Conservation (phyloP, 495 filamentous ascomycete species). For the Neurospora sp. region DNA sequence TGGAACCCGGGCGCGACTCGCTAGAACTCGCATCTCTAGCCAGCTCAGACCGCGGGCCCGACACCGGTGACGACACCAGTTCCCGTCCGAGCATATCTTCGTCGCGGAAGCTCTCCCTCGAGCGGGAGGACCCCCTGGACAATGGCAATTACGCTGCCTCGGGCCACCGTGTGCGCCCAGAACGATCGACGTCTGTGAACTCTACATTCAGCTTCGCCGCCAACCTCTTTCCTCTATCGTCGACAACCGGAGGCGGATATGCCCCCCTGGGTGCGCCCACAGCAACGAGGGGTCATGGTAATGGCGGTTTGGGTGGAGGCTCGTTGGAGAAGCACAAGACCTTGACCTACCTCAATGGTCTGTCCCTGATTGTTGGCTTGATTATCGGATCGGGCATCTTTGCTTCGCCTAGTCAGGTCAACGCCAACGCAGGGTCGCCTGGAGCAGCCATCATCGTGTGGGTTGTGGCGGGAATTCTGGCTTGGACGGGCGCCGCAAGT, state of each 20-base stretch:
- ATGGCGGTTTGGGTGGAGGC: constrained; percentile 35
- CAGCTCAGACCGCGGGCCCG: constrained; percentile 59
- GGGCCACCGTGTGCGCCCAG: constrained; percentile 34
- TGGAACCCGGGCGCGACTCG: constrained; percentile 64
- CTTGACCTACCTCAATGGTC: constrained; percentile 84
- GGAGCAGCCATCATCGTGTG: constrained; percentile 86
- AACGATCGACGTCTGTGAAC: constrained; percentile 74
- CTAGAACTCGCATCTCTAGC: constrained; percentile 93
- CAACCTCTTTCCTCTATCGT: constrained; percentile 87
- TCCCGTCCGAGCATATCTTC: constrained; percentile 82
- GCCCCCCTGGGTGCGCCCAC: constrained; percentile 69
- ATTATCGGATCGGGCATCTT: constrained; percentile 99
- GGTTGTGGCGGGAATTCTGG: constrained; percentile 78
- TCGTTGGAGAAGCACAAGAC: constrained; percentile 92
- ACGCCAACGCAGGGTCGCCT: constrained; percentile 82
- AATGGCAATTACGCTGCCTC: constrained; percentile 41
- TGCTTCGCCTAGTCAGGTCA: constrained; percentile 89
- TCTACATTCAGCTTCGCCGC: constrained; percentile 90
- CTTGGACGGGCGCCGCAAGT: constrained; percentile 93
- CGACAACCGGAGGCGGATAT: constrained; percentile 62
- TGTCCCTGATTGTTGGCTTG: constrained; percentile 81
- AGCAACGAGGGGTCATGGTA: constrained; percentile 33
- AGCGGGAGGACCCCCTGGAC: constrained; percentile 72
- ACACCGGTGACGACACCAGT: constrained; percentile 47
- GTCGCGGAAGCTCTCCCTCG: constrained; percentile 81